Percentiles rank a stretch among this genome's conserved stretches.
These are phyloP conservation scores for Cutaneotrichosporon cavernicola DNA, from an alignment of 1,284 basidiomycete genomes.

Conservation along the genomic window DNA sequence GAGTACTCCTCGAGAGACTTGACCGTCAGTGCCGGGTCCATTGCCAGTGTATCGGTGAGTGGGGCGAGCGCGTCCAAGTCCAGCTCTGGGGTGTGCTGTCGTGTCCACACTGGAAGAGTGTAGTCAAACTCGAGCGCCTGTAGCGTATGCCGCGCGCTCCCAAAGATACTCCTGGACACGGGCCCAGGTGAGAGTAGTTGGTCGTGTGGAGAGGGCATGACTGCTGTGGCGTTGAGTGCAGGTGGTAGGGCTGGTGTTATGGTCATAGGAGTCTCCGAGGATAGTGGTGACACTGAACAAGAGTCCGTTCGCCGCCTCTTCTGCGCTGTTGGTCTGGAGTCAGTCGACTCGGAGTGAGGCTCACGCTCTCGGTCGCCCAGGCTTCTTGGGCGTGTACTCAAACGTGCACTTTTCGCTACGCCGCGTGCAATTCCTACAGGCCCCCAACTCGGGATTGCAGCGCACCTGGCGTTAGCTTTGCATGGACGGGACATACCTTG, in stretches of 20 bases:
- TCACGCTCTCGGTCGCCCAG: conserved; percentile 16
- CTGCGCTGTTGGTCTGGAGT: background rate
- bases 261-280: background rate
- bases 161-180: conserved; percentile 9
- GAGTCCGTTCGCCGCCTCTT: background rate
- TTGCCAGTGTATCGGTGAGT: background rate
- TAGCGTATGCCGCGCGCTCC: conserved; percentile 15
- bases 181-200: background rate
- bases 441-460: conserved; percentile 9
- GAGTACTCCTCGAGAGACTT: background rate
- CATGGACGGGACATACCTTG: background rate
- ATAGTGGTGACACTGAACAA: background rate
- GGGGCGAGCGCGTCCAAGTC: background rate
- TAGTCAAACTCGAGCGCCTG: conserved; percentile 17
- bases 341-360: background rate
- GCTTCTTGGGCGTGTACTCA: conserved; percentile 21
- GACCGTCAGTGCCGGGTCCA: background rate
- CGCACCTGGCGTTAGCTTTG: conserved; percentile 7
- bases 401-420: conserved; percentile 17
- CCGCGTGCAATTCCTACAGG: conserved; percentile 11
- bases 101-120: conserved; percentile 8
- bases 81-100: background rate
- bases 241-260: background rate
- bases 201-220: background rate
- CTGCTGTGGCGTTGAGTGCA: background rate